Evolutionary conservation across 352 stramenopile genomes (phyloP).

Genomic region (Pythium sukuiense): DNA sequence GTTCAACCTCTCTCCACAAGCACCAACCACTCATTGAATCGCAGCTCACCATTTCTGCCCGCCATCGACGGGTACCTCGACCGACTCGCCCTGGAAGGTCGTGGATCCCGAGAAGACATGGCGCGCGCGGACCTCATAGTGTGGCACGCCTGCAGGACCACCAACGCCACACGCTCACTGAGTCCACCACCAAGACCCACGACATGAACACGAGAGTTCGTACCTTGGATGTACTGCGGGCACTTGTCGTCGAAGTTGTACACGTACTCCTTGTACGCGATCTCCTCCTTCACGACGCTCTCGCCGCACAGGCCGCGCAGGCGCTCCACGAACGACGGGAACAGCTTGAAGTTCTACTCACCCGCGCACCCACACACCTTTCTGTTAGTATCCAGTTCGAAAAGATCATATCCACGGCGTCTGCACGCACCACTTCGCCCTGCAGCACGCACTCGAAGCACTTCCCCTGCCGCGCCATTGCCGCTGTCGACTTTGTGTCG

Average conservation of each 20-base stretch:
- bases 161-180: neutral
- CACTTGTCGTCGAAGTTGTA: conserved; percentile 90
- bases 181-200: neutral
- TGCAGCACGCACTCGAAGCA: conserved; percentile 84
- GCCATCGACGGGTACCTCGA: conserved; percentile 72
- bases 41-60: conserved; percentile 73
- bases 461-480: conserved; percentile 68
- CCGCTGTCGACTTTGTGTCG: neutral
- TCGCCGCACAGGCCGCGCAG: conserved; percentile 75
- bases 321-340: conserved; percentile 78
- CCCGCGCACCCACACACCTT: neutral
- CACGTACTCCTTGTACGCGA: conserved; percentile 88
- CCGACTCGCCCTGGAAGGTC: conserved; percentile 76
- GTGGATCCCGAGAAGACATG: conserved; percentile 82
- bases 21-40: neutral
- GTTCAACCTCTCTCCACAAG: neutral
- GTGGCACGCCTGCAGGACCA: conserved; percentile 49
- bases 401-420: neutral
- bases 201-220: neutral
- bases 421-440: conserved; percentile 68
- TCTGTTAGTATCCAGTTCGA: neutral
- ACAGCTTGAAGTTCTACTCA: conserved; percentile 77
- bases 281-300: conserved; percentile 85
- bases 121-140: conserved; percentile 80
- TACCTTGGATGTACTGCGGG: conserved; percentile 81